Evolutionary conservation across 129 eudicot genomes (phyloP).

Genomic region (Centella asiatica): DNA sequence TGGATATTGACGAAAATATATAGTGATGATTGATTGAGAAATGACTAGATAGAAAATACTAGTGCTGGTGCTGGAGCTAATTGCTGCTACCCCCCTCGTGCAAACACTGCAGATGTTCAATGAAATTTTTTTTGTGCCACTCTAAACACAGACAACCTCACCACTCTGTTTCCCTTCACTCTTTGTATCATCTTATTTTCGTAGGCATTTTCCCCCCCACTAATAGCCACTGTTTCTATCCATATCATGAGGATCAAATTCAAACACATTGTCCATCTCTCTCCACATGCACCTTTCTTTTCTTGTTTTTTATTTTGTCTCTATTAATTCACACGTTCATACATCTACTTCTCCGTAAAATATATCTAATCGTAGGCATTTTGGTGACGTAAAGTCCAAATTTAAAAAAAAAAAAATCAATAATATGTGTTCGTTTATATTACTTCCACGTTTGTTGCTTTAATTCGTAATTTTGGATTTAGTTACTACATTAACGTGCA

Average conservation of each 20-base stretch:
- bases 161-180: conserved; percentile 31
- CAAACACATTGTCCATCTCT: conserved; percentile 11
- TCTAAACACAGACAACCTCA: conserved; percentile 37
- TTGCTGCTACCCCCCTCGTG: conserved; percentile 11
- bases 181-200: too few species aligned
- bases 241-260: conserved; percentile 40
- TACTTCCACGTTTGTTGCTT: too few species aligned
- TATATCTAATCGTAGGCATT: too few species aligned
- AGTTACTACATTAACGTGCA: too few species aligned
- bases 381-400: too few species aligned
- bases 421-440: too few species aligned
- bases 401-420: too few species aligned
- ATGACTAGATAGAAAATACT: background rate
- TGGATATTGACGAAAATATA: background rate
- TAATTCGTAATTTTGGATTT: too few species aligned
- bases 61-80: background rate
- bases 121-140: conserved; percentile 4
- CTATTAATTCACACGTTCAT: too few species aligned
- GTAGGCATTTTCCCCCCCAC: conserved; percentile 8
- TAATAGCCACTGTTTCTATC: conserved; percentile 24
- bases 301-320: too few species aligned
- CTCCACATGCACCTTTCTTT: background rate
- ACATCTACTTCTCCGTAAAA: too few species aligned
- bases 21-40: background rate
- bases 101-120: background rate